These are phyloP conservation scores for Xerocomellus intermedius DNA, from an alignment of 768 basidiomycete species.

Conservation along the genomic window DNA sequence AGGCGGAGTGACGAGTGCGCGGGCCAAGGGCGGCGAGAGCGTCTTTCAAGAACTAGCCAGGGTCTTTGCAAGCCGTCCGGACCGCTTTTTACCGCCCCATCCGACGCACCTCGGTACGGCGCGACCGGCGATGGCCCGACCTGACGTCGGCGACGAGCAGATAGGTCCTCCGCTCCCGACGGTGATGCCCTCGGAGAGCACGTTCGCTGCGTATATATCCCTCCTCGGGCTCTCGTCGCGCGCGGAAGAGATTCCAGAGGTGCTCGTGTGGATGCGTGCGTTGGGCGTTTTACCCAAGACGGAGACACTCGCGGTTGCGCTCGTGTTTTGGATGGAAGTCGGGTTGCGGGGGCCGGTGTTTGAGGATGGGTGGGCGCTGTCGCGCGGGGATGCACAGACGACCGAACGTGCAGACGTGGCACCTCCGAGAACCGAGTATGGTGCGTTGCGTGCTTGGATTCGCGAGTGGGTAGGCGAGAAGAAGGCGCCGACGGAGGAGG, in stretches of 20 bases:
- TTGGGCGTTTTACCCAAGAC: conserved; percentile 51
- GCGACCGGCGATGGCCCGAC: conserved; percentile 3
- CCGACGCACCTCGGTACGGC: neutral
- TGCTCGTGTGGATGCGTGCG: conserved; percentile 72
- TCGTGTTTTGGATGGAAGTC: conserved; percentile 74
- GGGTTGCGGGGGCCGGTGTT: conserved; percentile 59
- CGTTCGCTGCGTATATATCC: conserved; percentile 58
- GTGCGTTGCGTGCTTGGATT: conserved; percentile 45
- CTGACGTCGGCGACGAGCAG: neutral
- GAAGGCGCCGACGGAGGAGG: conserved; percentile 41
- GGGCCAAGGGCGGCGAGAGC: conserved; percentile 14
- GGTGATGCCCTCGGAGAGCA: conserved; percentile 48
- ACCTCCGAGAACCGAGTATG: conserved; percentile 21
- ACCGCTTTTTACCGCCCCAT: conserved; percentile 9
- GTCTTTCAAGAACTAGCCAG: conserved; percentile 22
- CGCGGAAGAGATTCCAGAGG: conserved; percentile 60
- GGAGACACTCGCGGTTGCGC: conserved; percentile 55
- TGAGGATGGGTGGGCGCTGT: conserved; percentile 41
- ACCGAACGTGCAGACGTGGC: neutral
- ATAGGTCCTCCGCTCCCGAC: conserved; percentile 27
- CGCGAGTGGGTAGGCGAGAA: conserved; percentile 54
- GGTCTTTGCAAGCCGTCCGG: conserved; percentile 10
- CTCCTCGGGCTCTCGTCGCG: conserved; percentile 53
- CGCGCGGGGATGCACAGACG: neutral
- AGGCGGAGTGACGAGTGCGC: conserved; percentile 25